Base-by-base conservation (phyloP, 78 protist species). In the Isochrysis galbana region DNA sequence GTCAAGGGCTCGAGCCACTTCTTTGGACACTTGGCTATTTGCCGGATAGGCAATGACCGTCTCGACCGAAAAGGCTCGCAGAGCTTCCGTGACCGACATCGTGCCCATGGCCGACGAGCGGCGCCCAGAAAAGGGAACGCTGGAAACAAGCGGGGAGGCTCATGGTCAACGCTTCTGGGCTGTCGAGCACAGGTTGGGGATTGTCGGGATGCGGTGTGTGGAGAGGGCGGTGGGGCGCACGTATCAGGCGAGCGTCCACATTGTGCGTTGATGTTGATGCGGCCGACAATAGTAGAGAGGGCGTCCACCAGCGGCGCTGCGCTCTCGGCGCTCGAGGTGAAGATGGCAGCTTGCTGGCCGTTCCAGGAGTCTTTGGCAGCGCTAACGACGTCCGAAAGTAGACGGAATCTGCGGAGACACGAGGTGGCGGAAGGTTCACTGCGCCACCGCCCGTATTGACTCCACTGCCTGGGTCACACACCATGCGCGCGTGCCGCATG, bases 231-330 rank as follows among this genome's bases (percentile, higher is more conserved):
- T 10, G 32, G 67, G 67, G 67, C 67, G 67, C 67, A 54, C 74
- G 0, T 21, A 54, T 80, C 88, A 2, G 88, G 88, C 41, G 55
- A 44, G 48, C 95, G 95, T 29, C 91, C 91, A 67, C 95, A 93
- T 83, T 93, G 95, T 47, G 47, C 0, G 93, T 93, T 93, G 82
- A 93, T 0, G 94, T 93, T 93, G 61, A 93, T 54, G n/a, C 95
- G 93, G 51, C 89, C 83, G 34, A 91, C 93, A 11, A 3, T 0
- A 51, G 87, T 34, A 11, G 67, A 38, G 87, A 93, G 93, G 39
- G 41, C 26, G 51, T 92, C 95, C 46, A 93, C 61, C 22, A 92
- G 87, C 42, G 46, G 55, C 25, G 90, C 84, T 34, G 55, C n/a
- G 29, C 21, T 5, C 39, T 2, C 42, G 32, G 94, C 39, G 46